Evolutionary conservation across 257 asterid genomes (phyloP).

Genomic region (Oldenlandia corymbosa): DNA sequence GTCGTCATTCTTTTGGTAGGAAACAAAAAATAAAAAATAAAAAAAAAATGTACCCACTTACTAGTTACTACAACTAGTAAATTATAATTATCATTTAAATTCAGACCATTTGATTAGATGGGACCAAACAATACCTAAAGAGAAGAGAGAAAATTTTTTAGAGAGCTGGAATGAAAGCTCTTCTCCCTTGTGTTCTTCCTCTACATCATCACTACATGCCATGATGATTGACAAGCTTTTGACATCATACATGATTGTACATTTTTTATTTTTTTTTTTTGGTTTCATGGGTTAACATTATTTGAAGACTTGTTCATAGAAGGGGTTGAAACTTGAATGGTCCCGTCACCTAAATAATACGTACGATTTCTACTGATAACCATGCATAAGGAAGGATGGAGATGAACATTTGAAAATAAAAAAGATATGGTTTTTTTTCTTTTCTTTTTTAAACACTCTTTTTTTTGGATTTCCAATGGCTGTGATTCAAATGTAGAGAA

Average conservation of each 20-base stretch:
- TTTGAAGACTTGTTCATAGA: not conserved
- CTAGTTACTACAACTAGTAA: too few relatives aligned
- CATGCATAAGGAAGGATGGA: slow-evolving; percentile 17
- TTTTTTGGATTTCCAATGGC: slow-evolving; percentile 16
- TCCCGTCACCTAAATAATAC: slow-evolving; percentile 20
- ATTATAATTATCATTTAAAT: too few relatives aligned
- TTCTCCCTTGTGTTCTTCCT: not conserved
- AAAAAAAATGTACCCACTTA: too few relatives aligned
- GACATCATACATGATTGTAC: too few relatives aligned
- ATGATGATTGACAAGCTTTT: not conserved
- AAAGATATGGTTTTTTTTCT: slow-evolving; percentile 22
- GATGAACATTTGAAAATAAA: slow-evolving; percentile 33
- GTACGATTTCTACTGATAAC: slow-evolving; percentile 3
- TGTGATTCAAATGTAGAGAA: slow-evolving; percentile 17
- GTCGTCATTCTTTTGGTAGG: too few relatives aligned
- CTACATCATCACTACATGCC: not conserved
- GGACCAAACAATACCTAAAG: not conserved
- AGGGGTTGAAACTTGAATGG: slow-evolving; percentile 14
- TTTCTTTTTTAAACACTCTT: not conserved
- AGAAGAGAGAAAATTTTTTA: not conserved
- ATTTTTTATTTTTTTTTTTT: too few relatives aligned
- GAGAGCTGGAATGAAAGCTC: slow-evolving; percentile 1
- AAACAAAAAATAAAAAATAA: too few relatives aligned
- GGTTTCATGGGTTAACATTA: too few relatives aligned
- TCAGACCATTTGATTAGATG: slow-evolving; percentile 1